Base-by-base conservation (phyloP, 768 basidiomycete species). In the Calocera cornea region DNA sequence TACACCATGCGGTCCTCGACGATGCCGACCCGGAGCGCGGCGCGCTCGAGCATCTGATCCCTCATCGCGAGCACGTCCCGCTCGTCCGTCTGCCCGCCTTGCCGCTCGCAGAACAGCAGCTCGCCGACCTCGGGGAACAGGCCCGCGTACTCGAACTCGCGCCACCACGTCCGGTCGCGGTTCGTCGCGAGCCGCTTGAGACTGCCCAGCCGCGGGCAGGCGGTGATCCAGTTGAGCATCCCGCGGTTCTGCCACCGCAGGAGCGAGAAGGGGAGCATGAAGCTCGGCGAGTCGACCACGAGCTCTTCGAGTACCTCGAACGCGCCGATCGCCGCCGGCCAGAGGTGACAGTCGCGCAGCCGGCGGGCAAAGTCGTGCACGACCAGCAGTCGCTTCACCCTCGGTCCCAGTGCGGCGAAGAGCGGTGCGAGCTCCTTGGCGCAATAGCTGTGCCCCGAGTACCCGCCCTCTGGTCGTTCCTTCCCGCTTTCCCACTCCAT, bases 11-110 rank as follows among this genome's bases (percentile, higher is more conserved):
- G 24, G 22, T 60, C 54, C 54, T 60, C 54, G 16, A 60, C 54
- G 31, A 60, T 31, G 11, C 31, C 54, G 5, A 60, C 24, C 54
- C 31, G 14, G 14, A 27, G 14, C 54, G 14, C 27, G 24, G 14
- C 5, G 8, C 54, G 31, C 14, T 12, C 54, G 14, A 60, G 27
- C 27, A 60, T 60, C 54, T 60, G 54, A 5, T 60, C 54, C 54
- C 54, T 60, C 54, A 60, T 29, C 5, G 54, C 54, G 11, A 60
- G 31, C 54, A 60, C 54, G 31, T 60, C 54, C 14, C 54, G 54
- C 54, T 60, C 54, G 54, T 60, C 54, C 54, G 54, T 60, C 31
- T 60, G 54, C 54, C 54, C 54, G 24, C 27, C 54, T 19, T 60
- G 54, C 24, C 54, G 54, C 22, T 60, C 54, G 54, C 54, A 60